Percentiles rank a stretch among this genome's conserved stretches.
These are phyloP conservation scores for Wickerhamomyces sp. DNA, from an alignment of 1,139 yeast species.

Conservation along the genomic window DNA sequence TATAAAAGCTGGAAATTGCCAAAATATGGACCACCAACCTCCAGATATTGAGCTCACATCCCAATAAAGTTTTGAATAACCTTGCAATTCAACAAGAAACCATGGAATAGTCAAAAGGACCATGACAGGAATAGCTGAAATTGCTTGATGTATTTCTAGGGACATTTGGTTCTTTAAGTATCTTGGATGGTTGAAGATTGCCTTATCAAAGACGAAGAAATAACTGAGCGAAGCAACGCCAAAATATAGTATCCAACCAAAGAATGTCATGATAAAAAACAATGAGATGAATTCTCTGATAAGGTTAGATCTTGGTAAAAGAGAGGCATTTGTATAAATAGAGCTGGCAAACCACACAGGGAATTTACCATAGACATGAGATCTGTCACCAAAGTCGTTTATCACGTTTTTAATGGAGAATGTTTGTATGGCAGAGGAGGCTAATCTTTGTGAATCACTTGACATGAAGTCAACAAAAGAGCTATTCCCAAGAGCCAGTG, in stretches of 20 bases:
- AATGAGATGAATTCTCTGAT: conserved; percentile 68
- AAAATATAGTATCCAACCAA: conserved; percentile 81
- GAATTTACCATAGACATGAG: conserved; percentile 42
- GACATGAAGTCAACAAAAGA: conserved; percentile 27
- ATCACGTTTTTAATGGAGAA: conserved; percentile 18
- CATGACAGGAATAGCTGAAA: conserved; percentile 83
- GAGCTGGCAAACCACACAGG: conserved; percentile 47
- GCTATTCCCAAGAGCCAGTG: conserved; percentile 25
- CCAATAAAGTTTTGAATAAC: conserved; percentile 76
- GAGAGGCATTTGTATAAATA: conserved; percentile 53
- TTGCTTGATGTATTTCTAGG: conserved; percentile 75
- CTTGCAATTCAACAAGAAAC: conserved; percentile 78
- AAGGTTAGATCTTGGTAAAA: conserved; percentile 66
- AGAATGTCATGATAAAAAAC: conserved; percentile 67
- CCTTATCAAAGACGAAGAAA: conserved; percentile 74
- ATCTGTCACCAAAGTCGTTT: conserved; percentile 12
- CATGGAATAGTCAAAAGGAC: conserved; percentile 84
- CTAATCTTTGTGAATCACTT: conserved; percentile 9
- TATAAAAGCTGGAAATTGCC: conserved; percentile 73
- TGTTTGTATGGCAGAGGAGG: conserved; percentile 1
- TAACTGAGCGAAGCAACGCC: conserved; percentile 74
- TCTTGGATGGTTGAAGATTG: conserved; percentile 91
- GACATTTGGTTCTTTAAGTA: conserved; percentile 89
- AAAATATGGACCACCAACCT: conserved; percentile 60
- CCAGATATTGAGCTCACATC: conserved; percentile 57